Conservation (phyloP, 2,329 filamentous ascomycete genomes). For the Zymoseptoria crescenta region DNA sequence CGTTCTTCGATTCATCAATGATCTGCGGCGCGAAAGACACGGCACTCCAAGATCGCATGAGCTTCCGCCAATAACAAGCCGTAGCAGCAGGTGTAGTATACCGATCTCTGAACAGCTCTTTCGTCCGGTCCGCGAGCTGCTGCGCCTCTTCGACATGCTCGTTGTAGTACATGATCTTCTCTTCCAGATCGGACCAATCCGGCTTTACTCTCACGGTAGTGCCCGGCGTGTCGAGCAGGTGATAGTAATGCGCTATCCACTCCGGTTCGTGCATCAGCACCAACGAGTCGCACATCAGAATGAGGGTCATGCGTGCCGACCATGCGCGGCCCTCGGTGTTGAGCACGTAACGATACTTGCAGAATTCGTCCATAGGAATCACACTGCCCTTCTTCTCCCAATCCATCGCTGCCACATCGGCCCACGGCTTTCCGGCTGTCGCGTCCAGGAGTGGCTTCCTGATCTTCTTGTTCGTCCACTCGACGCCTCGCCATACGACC, state of each 20-base stretch:
- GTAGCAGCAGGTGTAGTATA: conserved; percentile 23
- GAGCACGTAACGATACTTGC: conserved; percentile 21
- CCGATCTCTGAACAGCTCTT: conserved; percentile 16
- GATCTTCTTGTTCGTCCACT: conserved; percentile 20
- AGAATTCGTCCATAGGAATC: conserved; percentile 22
- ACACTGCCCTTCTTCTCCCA: conserved; percentile 17
- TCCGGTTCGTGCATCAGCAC: conserved; percentile 22
- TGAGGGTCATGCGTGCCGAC: conserved; percentile 24
- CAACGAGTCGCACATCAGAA: conserved; percentile 23
- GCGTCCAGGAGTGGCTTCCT: conserved; percentile 26
- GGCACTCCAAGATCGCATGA: conserved; percentile 19
- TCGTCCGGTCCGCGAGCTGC: conserved; percentile 14
- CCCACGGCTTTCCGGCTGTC: conserved; percentile 29
- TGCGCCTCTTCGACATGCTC: conserved; percentile 15
- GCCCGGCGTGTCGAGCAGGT: conserved; percentile 18
- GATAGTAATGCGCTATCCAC: conserved; percentile 23
- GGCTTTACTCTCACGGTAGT: conserved; percentile 21
- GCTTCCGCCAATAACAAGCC: conserved; percentile 25
- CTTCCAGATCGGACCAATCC: conserved; percentile 20
- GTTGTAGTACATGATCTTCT: conserved; percentile 19
- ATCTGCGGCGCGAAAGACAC: conserved; percentile 19
- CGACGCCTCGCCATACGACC: conserved; percentile 26
- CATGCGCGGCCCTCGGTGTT: conserved; percentile 24
- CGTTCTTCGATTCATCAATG: conserved; percentile 1
- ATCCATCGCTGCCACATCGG: conserved; percentile 27